Evolutionary conservation across 148 eudicot genomes (phyloP).

Genomic region (Vaccinium myrtillus): DNA sequence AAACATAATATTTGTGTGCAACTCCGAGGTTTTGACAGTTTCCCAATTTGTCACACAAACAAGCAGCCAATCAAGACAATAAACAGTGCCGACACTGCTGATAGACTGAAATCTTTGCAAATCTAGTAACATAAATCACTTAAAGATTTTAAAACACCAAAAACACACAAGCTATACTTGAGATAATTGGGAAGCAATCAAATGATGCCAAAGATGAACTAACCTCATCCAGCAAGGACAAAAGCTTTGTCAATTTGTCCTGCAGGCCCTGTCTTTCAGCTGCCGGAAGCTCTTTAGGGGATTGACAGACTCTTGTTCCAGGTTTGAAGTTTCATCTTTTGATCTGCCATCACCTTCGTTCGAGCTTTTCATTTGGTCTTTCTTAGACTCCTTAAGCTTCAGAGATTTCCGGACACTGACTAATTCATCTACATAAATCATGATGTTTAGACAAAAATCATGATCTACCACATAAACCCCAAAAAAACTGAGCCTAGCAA

Average conservation of each 20-base stretch:
- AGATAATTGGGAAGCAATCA: neutral
- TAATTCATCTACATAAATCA: too few species aligned
- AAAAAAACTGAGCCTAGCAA: too few species aligned
- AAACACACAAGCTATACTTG: neutral
- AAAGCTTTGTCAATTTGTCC: constrained; percentile 42
- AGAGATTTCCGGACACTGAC: too few species aligned
- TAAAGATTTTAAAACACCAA: neutral
- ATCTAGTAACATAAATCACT: neutral
- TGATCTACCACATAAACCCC: too few species aligned
- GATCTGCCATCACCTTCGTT: constrained; percentile 24
- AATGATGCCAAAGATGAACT: neutral
- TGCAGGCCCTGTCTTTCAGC: constrained; percentile 51
- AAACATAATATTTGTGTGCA: too few species aligned
- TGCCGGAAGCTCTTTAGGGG: constrained; percentile 33
- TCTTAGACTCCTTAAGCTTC: too few species aligned
- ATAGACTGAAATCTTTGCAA: neutral
- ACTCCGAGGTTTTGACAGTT: neutral
- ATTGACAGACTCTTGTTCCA: constrained; percentile 18
- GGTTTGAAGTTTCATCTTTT: constrained; percentile 22
- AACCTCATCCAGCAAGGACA: constrained; percentile 68
- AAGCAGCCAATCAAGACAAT: too few species aligned
- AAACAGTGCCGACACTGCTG: neutral
- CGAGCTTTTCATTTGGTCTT: constrained; percentile 8
- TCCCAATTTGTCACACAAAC: too few species aligned
- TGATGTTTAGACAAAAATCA: too few species aligned